A percentile compares a stretch with the other conserved stretches of the same genome.
These are phyloP conservation scores for Coriaria nepalensis DNA, from an alignment of 306 rosid genomes.

Conservation along the genomic window DNA sequence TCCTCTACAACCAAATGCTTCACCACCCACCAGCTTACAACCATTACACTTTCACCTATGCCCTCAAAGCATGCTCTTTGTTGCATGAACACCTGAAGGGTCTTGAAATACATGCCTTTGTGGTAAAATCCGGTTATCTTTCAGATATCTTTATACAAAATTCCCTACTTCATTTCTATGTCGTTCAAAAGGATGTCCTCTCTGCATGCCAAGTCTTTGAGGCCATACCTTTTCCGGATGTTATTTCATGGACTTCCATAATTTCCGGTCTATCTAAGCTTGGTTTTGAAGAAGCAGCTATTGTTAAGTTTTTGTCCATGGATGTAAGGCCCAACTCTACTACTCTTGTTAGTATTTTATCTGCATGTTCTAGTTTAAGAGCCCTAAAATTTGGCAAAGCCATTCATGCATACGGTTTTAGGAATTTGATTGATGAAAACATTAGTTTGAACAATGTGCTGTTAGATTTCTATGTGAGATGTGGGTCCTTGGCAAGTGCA, in stretches of 20 bases:
- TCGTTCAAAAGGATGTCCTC: conserved; percentile 22
- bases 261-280: conserved; percentile 57
- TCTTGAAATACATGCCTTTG: conserved; percentile 51
- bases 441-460: conserved; percentile 36
- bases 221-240: conserved; percentile 34
- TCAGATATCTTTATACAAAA: conserved; percentile 52
- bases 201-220: conserved; percentile 41
- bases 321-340: conserved; percentile 40
- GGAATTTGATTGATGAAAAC: conserved; percentile 18
- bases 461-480: conserved; percentile 43
- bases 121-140: conserved; percentile 45
- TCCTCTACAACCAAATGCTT: conserved; percentile 62
- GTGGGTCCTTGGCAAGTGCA: conserved; percentile 39
- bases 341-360: conserved; percentile 46
- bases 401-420: conserved; percentile 41
- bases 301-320: conserved; percentile 33
- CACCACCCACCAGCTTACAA: conserved; percentile 37
- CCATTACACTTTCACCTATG: conserved; percentile 63
- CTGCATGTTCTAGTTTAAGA: conserved; percentile 49
- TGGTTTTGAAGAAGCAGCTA: conserved; percentile 50
- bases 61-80: conserved; percentile 41
- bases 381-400: conserved; percentile 41
- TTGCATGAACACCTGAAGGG: conserved; percentile 37
- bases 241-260: conserved; percentile 67
- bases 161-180: conserved; percentile 50